These are phyloP conservation scores for Colletotrichum lupini DNA, from an alignment of 2,329 filamentous ascomycete genomes.

Conservation along the genomic window DNA sequence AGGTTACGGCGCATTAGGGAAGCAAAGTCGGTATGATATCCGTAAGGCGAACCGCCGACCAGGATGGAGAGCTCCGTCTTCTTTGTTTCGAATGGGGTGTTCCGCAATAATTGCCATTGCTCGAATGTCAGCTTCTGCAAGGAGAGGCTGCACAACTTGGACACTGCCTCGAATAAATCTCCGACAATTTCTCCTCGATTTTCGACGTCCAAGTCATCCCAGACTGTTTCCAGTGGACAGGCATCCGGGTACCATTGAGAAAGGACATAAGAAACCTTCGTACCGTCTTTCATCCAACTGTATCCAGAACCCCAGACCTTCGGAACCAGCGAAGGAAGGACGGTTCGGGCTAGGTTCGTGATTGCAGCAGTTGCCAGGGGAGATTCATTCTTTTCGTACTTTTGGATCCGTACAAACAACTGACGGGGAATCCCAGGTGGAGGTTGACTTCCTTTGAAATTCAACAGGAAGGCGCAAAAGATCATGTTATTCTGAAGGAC, in stretches of 20 bases:
- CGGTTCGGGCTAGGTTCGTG: constrained; percentile 6
- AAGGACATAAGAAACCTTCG: constrained; percentile 4
- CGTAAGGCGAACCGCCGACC: not conserved
- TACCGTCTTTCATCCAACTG: not conserved
- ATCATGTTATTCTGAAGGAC: not conserved
- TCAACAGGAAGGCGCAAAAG: not conserved
- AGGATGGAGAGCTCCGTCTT: not conserved
- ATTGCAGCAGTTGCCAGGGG: constrained; percentile 1
- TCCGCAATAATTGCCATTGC: not conserved
- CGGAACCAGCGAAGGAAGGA: constrained; percentile 1
- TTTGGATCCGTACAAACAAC: constrained; percentile 4
- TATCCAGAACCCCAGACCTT: constrained; percentile 18
- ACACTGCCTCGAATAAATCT: not conserved
- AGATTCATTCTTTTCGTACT: not conserved
- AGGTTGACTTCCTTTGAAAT: constrained; percentile 1
- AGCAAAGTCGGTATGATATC: not conserved
- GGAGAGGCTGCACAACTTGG: not conserved
- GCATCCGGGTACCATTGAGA: not conserved
- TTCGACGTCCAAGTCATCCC: not conserved
- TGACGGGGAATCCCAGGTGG: not conserved
- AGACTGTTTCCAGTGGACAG: not conserved
- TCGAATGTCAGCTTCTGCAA: not conserved
- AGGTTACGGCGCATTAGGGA: not conserved
- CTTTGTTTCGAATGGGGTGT: not conserved
- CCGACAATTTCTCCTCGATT: not conserved